Base-by-base conservation (phyloP, 805 yeast species). In the Debaryomyces tyrocola region DNA sequence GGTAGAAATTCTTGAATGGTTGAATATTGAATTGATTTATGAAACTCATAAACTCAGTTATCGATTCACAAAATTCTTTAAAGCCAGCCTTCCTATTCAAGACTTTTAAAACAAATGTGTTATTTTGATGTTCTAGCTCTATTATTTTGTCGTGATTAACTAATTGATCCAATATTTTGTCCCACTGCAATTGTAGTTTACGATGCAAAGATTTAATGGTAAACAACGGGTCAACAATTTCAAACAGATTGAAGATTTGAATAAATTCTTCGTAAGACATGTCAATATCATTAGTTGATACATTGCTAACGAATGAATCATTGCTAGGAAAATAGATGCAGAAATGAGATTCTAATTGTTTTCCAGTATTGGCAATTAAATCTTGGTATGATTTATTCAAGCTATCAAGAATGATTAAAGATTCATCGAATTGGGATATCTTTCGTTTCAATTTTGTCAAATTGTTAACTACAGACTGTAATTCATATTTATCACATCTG, bases 21-120 rank as follows among this genome's bases (percentile, higher is more conserved):
- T 44, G 55, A 20, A 59, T 47, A 21, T 54, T 45, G 14, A 67
- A 42, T 11, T 55, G 27, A 47, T 69, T 66, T 33, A 71, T 57
- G 43, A 68, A 70, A 15, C 48, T 44, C 15, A 71, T 56, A 33
- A 71, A 66, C 36, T 50, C 51, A 6, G 52, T 48, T 10, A 64
- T 41, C 1, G 74, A 66, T 21, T 48, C 39, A 39, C 70, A 55
- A 40, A 51, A 48, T 10, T 37, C 24, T 24, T 37, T 46, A 35
- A 18, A 35, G 2, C 9, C n/a, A 18, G 20, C 31, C 7, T 14
- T 28, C 27, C 6, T 12, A 28, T 37, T 41, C 8, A 18, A 18
- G 12, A 37, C 29, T 9, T 44, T 17, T 9, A 45, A n/a, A 10
- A 11, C 27, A 28, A 11, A 24, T 10, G 24, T 20, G n/a, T 17